phyloP scores from a whole-genome alignment of 2,329 filamentous ascomycete genomes.

The Neofusicoccum umdonicola region DNA sequence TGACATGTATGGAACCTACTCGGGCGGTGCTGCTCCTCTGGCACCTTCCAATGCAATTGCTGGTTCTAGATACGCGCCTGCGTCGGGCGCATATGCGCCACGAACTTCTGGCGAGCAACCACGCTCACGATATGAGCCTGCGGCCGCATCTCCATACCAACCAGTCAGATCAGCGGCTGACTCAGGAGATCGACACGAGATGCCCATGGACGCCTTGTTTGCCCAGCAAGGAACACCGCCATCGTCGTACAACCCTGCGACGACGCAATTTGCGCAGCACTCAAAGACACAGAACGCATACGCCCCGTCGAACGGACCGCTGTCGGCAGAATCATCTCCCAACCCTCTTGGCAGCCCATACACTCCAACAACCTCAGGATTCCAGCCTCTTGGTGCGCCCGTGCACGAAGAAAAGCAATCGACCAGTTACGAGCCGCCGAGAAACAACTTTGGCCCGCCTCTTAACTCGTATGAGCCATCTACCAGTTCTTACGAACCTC shows the following conservation, averaged over 20 bases:
- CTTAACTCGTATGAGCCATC: constrained; percentile 24
- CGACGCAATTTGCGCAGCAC: background rate
- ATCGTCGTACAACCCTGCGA: constrained; percentile 13
- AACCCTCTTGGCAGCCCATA: constrained; percentile 18
- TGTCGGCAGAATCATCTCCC: background rate
- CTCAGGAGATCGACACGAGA: constrained; percentile 28
- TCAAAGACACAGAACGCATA: constrained; percentile 5
- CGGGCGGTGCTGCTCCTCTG: constrained; percentile 38
- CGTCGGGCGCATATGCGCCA: constrained; percentile 40
- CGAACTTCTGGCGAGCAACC: constrained; percentile 53
- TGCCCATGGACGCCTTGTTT: constrained; percentile 15
- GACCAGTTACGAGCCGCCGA: constrained; percentile 27
- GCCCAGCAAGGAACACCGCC: constrained; percentile 30
- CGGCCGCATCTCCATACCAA: constrained; percentile 3
- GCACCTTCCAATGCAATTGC: constrained; percentile 29
- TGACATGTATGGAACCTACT: constrained; percentile 68
- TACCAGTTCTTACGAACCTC: constrained; percentile 27
- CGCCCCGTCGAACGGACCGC: background rate
- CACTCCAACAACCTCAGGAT: constrained; percentile 12
- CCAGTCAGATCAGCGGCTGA: constrained; percentile 35
- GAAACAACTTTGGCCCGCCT: constrained; percentile 18
- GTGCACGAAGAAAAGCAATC: constrained; percentile 22
- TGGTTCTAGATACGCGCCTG: constrained; percentile 41
- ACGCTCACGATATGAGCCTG: constrained; percentile 46
- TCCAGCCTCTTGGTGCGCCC: constrained; percentile 22